These are phyloP conservation scores for Scutellaria barbata DNA, from an alignment of 257 asterid genomes.

Conservation along the genomic window DNA sequence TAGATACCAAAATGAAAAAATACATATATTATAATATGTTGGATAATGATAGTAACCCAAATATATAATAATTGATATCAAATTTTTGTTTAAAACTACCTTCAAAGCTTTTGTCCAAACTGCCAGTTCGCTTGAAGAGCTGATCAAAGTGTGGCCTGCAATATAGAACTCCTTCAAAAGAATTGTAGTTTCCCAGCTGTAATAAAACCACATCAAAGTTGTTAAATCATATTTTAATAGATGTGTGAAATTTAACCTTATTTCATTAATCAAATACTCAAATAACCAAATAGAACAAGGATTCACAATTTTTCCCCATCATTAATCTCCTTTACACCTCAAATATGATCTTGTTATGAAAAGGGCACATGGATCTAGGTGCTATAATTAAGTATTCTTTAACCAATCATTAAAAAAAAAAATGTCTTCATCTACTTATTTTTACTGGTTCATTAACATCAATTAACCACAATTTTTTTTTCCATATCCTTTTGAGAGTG, in stretches of 20 bases:
- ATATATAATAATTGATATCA: neutral
- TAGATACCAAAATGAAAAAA: too few relatives aligned
- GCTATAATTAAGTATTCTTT: neutral
- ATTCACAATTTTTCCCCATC: neutral
- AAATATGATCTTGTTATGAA: neutral
- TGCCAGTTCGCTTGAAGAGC: conserved; percentile 95
- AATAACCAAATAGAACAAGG: neutral
- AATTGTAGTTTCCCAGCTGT: conserved; percentile 92
- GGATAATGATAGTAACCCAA: too few relatives aligned
- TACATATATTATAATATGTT: too few relatives aligned
- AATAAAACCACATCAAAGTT: conserved; percentile 8
- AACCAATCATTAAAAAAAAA: neutral
- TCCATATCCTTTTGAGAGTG: too few relatives aligned
- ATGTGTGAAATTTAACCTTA: neutral
- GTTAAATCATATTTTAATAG: neutral
- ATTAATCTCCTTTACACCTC: neutral
- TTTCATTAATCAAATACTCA: neutral
- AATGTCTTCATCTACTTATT: neutral
- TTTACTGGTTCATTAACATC: neutral
- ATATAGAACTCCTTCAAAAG: conserved; percentile 95
- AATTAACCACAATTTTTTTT: too few relatives aligned
- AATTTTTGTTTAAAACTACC: conserved; percentile 47
- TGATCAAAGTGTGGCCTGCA: conserved; percentile 99
- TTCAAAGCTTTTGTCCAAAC: conserved; percentile 93
- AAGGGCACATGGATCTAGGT: conserved; percentile 16